phyloP scores from a whole-genome alignment of 2,329 filamentous ascomycete genomes.

The Aspergillus hiratsukae region DNA sequence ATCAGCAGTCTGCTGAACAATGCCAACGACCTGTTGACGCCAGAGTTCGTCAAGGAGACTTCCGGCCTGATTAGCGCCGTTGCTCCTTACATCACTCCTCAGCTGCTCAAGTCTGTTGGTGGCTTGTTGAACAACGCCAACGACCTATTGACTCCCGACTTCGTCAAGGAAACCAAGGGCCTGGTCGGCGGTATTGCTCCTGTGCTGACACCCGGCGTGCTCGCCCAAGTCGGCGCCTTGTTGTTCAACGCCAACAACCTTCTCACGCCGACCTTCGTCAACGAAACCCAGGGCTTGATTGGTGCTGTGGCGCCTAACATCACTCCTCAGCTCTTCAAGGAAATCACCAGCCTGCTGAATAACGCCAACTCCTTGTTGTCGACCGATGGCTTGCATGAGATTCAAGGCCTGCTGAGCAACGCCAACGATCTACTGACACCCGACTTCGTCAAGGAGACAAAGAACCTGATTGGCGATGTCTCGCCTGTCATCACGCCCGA shows the following conservation, averaged over 20 bases:
- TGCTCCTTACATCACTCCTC: slow-evolving; percentile 15
- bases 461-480: slow-evolving; percentile 12
- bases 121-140: slow-evolving; percentile 20
- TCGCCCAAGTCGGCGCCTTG: slow-evolving; percentile 20
- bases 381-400: slow-evolving; percentile 15
- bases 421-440: slow-evolving; percentile 24
- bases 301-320: slow-evolving; percentile 9
- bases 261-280: slow-evolving; percentile 28
- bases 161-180: slow-evolving; percentile 22
- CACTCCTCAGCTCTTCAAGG: slow-evolving; percentile 5
- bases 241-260: slow-evolving; percentile 26
- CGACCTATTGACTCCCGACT: slow-evolving; percentile 20
- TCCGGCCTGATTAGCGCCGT: slow-evolving; percentile 14
- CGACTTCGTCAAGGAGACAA: slow-evolving; percentile 18
- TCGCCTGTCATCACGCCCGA: slow-evolving; percentile 9
- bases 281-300: slow-evolving; percentile 22
- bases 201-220: slow-evolving; percentile 21
- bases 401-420: slow-evolving; percentile 11
- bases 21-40: slow-evolving; percentile 21
- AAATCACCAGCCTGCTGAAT: slow-evolving; percentile 6
- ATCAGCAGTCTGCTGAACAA: slow-evolving; percentile 17
- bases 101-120: slow-evolving; percentile 16
- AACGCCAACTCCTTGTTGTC: slow-evolving; percentile 19
- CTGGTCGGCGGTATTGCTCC: slow-evolving; percentile 21
- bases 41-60: slow-evolving; percentile 19